Conservation (phyloP, 768 basidiomycete species). For the Termitomyces sp. region DNA sequence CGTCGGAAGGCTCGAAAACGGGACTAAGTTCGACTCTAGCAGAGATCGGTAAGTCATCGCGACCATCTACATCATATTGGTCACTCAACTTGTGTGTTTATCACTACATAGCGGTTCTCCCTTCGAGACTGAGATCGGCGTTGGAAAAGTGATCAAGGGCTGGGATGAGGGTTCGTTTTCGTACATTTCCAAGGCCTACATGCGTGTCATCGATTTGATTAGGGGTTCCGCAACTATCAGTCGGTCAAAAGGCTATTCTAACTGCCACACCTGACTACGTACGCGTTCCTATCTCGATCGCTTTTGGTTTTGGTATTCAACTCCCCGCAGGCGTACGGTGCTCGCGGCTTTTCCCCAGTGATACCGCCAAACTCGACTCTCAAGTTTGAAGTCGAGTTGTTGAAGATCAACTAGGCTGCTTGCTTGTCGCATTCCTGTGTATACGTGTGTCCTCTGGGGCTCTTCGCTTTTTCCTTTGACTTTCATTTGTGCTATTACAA, state of each 20-base stretch:
- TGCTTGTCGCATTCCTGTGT: conserved; percentile 6
- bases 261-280: conserved; percentile 75
- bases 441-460: conserved; percentile 11
- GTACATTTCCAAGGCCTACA: background rate
- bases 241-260: conserved; percentile 68
- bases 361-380: conserved; percentile 75
- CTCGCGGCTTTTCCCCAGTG: conserved; percentile 69
- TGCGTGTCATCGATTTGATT: conserved; percentile 18
- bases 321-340: conserved; percentile 57
- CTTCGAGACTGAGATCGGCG: conserved; percentile 69
- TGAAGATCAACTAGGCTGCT: conserved; percentile 49
- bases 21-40: conserved; percentile 69
- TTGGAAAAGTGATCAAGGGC: conserved; percentile 80
- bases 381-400: conserved; percentile 78
- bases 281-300: conserved; percentile 21
- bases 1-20: conserved; percentile 62
- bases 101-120: conserved; percentile 38
- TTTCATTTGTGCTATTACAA: conserved; percentile 20
- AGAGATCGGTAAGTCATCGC: conserved; percentile 54
- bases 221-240: conserved; percentile 74
- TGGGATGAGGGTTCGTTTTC: conserved; percentile 77
- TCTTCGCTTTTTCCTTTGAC: conserved; percentile 7
- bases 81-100: conserved; percentile 3
- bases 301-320: background rate
- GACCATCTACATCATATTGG: background rate